Conservation (phyloP, 768 basidiomycete species). For the Trametes elegans region DNA sequence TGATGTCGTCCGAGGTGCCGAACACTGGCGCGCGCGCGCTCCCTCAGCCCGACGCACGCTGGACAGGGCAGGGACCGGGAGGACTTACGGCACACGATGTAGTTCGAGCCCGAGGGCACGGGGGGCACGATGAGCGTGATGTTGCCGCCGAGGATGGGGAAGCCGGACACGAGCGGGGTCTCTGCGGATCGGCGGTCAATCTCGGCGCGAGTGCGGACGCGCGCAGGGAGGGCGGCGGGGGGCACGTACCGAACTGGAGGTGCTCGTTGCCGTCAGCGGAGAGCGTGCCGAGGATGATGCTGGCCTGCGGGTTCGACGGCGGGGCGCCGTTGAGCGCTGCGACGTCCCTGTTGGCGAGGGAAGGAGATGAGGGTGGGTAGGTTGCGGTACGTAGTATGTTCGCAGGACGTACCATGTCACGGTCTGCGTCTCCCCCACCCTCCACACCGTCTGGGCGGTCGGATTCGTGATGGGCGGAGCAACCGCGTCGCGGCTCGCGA, state of each 20-base stretch:
- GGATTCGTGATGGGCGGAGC: slow-evolving; percentile 44
- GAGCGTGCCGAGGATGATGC: slow-evolving; percentile 44
- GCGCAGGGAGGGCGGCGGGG: not conserved
- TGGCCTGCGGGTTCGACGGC: slow-evolving; percentile 34
- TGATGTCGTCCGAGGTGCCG: slow-evolving; percentile 44
- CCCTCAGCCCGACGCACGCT: no score
- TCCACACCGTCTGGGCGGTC: slow-evolving; percentile 35
- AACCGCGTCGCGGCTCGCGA: slow-evolving; percentile 21
- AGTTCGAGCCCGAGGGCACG: slow-evolving; percentile 36
- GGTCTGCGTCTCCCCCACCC: slow-evolving; percentile 31
- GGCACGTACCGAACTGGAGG: slow-evolving; percentile 44
- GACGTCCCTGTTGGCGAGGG: slow-evolving; percentile 18
- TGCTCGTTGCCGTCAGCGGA: slow-evolving; percentile 42
- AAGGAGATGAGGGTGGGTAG: not conserved
- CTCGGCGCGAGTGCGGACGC: not conserved
- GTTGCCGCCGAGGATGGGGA: slow-evolving; percentile 39
- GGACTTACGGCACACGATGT: slow-evolving; percentile 45
- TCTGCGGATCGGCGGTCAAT: slow-evolving; percentile 26
- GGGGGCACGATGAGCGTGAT: slow-evolving; percentile 41
- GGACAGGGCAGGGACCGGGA: not conserved
- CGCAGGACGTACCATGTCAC: slow-evolving; percentile 41
- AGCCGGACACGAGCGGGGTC: slow-evolving; percentile 41
- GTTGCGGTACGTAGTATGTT: not conserved
- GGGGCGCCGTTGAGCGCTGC: slow-evolving; percentile 33
- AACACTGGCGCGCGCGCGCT: no score